Evolutionary conservation across 2,329 filamentous ascomycete species (phyloP), one percentile per base, ranked within the genome.

Genomic region (Alternaria incomplexa): DNA sequence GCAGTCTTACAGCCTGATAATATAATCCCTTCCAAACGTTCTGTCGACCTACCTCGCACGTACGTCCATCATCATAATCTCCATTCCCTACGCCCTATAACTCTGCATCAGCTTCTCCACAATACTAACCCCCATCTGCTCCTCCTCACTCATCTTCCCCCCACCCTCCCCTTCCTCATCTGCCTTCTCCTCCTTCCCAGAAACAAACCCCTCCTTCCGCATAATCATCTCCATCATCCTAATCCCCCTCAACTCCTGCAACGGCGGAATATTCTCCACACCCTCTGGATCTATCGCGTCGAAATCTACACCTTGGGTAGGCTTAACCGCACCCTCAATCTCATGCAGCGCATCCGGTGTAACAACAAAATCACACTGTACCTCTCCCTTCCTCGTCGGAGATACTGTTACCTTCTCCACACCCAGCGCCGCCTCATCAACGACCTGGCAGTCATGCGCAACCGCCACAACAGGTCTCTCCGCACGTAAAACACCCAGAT

Each of bases 361-460:
- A 17, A 81, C 67, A 9, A 83, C 70, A 40, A 78, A 76, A 62
- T 84, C 81, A 61, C 79, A 82, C 12, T 80, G 80, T 2, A 81
- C 81, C 64, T 83, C 81, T 54, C 77, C 82, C 1, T 66, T 62
- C 51, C 81, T 79, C 3, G 62, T 58, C 9, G 66, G 74, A 32
- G 30, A 32, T 32, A 32, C 30, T 23, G 56, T 63, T 44, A 73
- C 61, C 4, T 58, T 47, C 15, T 81, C 70, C 11, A 74, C 17
- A 0, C 67, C 67, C 6, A 68, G 30, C 10, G 56, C 56, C 3
- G 45, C 54, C 57, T 80, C 76, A 20, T 80, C 73, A 23, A 84
- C 67, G 10, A 83, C 74, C 67, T 84, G 82, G 58, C 81, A 83
- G 17, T 77, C 73, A 65, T 84, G 82, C 8, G 79, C 81, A 6